A percentile compares a stretch with the other conserved stretches of the same genome.
Conservation (phyloP, 23 red algal species). For the Porphyridium purpureum region DNA sequence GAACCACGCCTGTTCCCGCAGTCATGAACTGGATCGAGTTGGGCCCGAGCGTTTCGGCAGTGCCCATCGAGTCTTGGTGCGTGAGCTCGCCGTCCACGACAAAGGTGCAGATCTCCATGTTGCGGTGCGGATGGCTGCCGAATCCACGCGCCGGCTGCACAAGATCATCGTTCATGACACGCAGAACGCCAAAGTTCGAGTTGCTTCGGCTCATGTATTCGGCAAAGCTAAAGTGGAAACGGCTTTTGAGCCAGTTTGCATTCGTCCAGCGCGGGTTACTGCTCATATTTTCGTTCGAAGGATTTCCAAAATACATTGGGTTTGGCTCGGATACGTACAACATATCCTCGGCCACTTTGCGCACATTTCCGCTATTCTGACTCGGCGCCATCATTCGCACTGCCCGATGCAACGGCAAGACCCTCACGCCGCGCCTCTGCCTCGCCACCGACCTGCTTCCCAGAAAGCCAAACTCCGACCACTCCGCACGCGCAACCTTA, state of each 20-base stretch:
- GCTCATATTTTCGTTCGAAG: not conserved
- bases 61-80: conserved; percentile 3
- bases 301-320: not conserved
- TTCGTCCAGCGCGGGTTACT: conserved; percentile 8
- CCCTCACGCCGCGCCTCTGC: too few relatives aligned
- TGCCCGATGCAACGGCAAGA: too few relatives aligned
- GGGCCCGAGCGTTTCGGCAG: not conserved
- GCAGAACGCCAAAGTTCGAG: conserved; percentile 1
- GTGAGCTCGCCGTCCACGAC: conserved; percentile 2
- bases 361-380: too few relatives aligned
- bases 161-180: conserved; percentile 3
- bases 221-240: conserved; percentile 7
- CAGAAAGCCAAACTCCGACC: too few relatives aligned
- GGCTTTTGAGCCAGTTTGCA: not conserved
- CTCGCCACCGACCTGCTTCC: too few relatives aligned
- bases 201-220: not conserved
- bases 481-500: too few relatives aligned
- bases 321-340: conserved; percentile 1
- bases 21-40: conserved; percentile 5
- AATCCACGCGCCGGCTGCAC: conserved; percentile 1
- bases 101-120: conserved; percentile 4
- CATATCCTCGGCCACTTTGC: not conserved
- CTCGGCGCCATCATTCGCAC: too few relatives aligned
- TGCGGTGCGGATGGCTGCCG: conserved; percentile 4
- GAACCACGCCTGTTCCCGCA: not conserved